phyloP scores from a whole-genome alignment of 176 grass and related monocot species.

The Tillandsia leiboldiana region DNA sequence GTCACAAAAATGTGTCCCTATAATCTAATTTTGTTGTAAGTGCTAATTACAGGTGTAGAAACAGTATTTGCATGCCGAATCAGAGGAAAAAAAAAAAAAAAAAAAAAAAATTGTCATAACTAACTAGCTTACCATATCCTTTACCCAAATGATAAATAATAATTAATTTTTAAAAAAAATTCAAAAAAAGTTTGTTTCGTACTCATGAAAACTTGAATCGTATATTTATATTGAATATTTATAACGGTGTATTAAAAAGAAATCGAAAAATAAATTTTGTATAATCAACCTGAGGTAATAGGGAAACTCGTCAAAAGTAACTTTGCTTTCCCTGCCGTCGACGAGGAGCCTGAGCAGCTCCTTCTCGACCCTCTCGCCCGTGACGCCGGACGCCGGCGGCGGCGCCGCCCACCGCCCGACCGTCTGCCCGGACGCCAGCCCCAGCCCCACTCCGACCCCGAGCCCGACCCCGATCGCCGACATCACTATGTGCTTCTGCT shows the following conservation, averaged over 20 bases:
- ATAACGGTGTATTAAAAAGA: background rate
- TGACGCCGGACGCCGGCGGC: conserved; percentile 23
- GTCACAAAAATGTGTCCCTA: no score
- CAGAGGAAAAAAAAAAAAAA: no score
- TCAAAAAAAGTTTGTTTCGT: no score
- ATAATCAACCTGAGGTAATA: conserved; percentile 62
- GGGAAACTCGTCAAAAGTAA: conserved; percentile 88
- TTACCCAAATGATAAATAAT: no score
- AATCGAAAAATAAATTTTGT: background rate
- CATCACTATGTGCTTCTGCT: conserved; percentile 85
- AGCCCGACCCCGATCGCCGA: conserved; percentile 81
- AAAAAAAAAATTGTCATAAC: no score
- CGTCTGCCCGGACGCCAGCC: conserved; percentile 55
- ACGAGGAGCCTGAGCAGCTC: conserved; percentile 50
- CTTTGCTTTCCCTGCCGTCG: conserved; percentile 49
- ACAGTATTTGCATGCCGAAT: no score
- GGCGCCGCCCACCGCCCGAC: conserved; percentile 17
- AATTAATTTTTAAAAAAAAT: no score
- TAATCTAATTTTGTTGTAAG: no score
- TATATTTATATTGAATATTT: no score
- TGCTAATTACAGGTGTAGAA: no score
- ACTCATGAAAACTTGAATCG: no score
- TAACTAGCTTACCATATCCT: no score
- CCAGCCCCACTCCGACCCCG: conserved; percentile 71
- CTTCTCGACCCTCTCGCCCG: conserved; percentile 57